Percentiles rank a stretch among this genome's conserved stretches.
Evolutionary conservation across 371 early-diverging fungal species (phyloP).

Genomic region (Basidiobolus meristosporus): DNA sequence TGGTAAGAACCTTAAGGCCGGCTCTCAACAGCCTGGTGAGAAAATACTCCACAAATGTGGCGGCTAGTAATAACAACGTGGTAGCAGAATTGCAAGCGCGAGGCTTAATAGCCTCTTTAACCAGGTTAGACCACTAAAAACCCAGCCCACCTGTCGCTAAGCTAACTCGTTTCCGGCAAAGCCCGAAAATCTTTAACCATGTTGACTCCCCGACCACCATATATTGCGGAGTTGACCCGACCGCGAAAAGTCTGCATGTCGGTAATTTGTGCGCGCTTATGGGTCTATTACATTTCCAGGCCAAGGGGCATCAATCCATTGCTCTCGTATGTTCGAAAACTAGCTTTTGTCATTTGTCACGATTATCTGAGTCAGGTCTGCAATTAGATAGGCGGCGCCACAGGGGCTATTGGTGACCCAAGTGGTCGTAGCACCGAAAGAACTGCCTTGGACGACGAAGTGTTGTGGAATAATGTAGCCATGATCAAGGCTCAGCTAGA

Average conservation of each 20-base stretch:
- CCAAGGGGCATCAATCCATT: slow-evolving; percentile 64
- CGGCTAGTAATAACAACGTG: too few species aligned
- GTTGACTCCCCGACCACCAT: slow-evolving; percentile 38
- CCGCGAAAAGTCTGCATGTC: slow-evolving; percentile 74
- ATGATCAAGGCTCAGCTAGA: slow-evolving; percentile 50
- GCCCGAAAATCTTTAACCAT: too few species aligned
- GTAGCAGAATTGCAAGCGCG: too few species aligned
- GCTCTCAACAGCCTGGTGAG: too few species aligned
- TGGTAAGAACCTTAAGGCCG: too few species aligned
- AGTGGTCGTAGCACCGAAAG: slow-evolving; percentile 72
- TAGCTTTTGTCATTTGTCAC: not conserved
- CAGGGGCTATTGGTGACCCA: slow-evolving; percentile 88
- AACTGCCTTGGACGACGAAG: slow-evolving; percentile 26
- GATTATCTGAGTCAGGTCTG: not conserved
- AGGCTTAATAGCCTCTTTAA: too few species aligned
- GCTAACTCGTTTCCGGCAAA: too few species aligned
- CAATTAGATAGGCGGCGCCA: slow-evolving; percentile 76
- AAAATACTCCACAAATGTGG: too few species aligned
- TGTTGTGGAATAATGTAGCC: slow-evolving; percentile 35
- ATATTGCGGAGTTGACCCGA: slow-evolving; percentile 92
- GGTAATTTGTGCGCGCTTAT: slow-evolving; percentile 80
- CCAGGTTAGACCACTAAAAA: too few species aligned
- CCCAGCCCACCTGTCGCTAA: too few species aligned
- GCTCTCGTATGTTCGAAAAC: slow-evolving; percentile 34
- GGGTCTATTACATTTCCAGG: slow-evolving; percentile 65